Conservation (phyloP, 164 flowering plant species). For the Pachysandra terminalis region DNA sequence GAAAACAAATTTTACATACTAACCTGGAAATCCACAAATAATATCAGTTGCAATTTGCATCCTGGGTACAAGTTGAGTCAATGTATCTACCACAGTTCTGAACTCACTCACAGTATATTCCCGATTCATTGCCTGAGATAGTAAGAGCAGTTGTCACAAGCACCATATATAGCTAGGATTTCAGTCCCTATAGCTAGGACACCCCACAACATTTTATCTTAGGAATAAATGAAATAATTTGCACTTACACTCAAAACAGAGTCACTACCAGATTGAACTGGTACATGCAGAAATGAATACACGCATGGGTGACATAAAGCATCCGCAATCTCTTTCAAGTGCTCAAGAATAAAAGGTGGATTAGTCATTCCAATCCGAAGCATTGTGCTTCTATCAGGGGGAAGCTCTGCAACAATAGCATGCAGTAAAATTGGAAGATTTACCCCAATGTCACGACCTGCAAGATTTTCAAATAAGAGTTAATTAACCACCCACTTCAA, state of each 20-base stretch:
- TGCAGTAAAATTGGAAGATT: constrained; percentile 85
- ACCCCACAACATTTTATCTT: too few species aligned
- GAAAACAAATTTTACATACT: constrained; percentile 13
- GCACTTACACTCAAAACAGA: constrained; percentile 69
- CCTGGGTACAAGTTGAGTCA: constrained; percentile 89
- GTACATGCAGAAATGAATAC: constrained; percentile 96
- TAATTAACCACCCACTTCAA: neutral
- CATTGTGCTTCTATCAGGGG: constrained; percentile 88
- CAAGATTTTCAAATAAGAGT: constrained; percentile 16
- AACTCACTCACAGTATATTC: constrained; percentile 93
- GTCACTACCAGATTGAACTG: constrained; percentile 98
- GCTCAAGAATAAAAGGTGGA: constrained; percentile 98
- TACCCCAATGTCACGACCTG: constrained; percentile 97
- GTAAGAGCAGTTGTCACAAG: constrained; percentile 7
- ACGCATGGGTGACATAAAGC: constrained; percentile 87
- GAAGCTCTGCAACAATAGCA: constrained; percentile 85
- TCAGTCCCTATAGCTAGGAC: neutral
- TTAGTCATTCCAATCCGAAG: constrained; percentile 99
- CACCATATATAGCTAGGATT: neutral
- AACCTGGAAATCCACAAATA: constrained; percentile 99
- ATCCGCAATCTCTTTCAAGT: constrained; percentile 90
- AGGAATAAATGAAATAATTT: neutral
- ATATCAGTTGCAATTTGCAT: constrained; percentile 99
- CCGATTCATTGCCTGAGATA: constrained; percentile 91
- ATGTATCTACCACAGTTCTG: constrained; percentile 85